These are phyloP conservation scores for Termitomyces sp. DNA, from an alignment of 768 basidiomycete species.

Conservation along the genomic window DNA sequence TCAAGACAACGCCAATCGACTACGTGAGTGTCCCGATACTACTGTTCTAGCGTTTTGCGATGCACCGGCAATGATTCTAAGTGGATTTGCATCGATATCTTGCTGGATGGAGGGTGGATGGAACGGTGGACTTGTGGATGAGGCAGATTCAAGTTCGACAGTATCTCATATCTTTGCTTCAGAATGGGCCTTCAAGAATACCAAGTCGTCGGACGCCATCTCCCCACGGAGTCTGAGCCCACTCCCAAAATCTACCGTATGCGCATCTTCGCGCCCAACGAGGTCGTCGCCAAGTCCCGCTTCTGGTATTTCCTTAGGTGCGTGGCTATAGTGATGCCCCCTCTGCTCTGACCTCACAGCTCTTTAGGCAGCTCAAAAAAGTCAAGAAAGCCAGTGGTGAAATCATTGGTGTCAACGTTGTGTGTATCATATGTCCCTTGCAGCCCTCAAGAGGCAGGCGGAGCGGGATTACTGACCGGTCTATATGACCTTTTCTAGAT, in stretches of 20 bases:
- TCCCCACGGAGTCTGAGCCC: conserved; percentile 90
- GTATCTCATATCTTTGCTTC: conserved; percentile 2
- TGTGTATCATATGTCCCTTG: conserved; percentile 75
- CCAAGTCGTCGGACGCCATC: conserved; percentile 96
- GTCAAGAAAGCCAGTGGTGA: conserved; percentile 99
- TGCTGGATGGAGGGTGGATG: conserved; percentile 24
- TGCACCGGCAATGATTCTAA: not conserved
- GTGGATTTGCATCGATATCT: conserved; percentile 10
- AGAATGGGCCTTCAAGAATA: conserved; percentile 87
- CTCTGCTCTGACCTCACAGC: not conserved
- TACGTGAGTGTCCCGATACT: conserved; percentile 27
- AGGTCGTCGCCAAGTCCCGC: conserved; percentile 97
- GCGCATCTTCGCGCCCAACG: conserved; percentile 99
- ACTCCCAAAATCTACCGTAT: conserved; percentile 99
- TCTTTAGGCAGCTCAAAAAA: conserved; percentile 86
- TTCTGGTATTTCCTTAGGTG: conserved; percentile 99
- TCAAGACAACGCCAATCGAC: conserved; percentile 33
- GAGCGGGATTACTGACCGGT: conserved; percentile 60
- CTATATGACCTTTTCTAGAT: conserved; percentile 59
- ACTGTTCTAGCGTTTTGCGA: not conserved
- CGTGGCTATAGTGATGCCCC: conserved; percentile 16
- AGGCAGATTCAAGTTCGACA: conserved; percentile 9
- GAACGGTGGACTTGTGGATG: conserved; percentile 18
- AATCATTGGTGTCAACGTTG: conserved; percentile 97
- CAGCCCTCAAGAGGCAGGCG: conserved; percentile 86